phyloP scores from a whole-genome alignment of 169 alveolate genomes.

The Cyclospora cayetanensis region DNA sequence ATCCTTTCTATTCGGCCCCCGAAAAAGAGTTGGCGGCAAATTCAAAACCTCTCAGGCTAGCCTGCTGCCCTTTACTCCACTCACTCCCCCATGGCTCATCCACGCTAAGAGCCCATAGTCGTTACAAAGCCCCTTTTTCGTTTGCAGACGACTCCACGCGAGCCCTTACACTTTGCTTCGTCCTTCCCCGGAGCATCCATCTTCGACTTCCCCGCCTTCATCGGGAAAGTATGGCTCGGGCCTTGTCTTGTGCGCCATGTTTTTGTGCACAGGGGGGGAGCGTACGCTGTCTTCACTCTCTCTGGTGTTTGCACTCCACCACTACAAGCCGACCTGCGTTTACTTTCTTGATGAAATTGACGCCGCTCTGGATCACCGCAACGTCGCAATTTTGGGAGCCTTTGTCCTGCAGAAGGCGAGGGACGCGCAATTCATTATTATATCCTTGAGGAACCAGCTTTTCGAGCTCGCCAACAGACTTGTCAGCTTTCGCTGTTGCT shows the following conservation, averaged over 20 bases:
- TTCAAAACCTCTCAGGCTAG: constrained; percentile 93
- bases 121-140: too few relatives aligned
- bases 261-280: constrained; percentile 92
- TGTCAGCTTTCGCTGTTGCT: constrained; percentile 16
- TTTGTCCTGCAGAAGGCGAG: constrained; percentile 92
- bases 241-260: not conserved
- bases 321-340: constrained; percentile 97
- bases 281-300: constrained; percentile 97
- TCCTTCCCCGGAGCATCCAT: too few relatives aligned
- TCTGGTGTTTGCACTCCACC: constrained; percentile 98
- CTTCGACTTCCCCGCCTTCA: too few relatives aligned
- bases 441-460: constrained; percentile 93
- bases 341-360: constrained; percentile 99
- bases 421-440: constrained; percentile 97
- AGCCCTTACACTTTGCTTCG: too few relatives aligned
- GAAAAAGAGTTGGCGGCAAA: constrained; percentile 97
- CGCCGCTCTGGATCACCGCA: constrained; percentile 99
- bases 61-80: too few relatives aligned
- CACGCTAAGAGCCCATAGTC: too few relatives aligned
- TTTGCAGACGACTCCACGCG: too few relatives aligned
- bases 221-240: not conserved
- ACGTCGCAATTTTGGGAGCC: constrained; percentile 93
- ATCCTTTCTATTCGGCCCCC: constrained; percentile 97
- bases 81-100: too few relatives aligned
- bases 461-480: constrained; percentile 92